A percentile compares a stretch with the other conserved stretches of the same genome.
These are phyloP conservation scores for Diaporthe capsici DNA, from an alignment of 2,329 filamentous ascomycete species.

Conservation along the genomic window DNA sequence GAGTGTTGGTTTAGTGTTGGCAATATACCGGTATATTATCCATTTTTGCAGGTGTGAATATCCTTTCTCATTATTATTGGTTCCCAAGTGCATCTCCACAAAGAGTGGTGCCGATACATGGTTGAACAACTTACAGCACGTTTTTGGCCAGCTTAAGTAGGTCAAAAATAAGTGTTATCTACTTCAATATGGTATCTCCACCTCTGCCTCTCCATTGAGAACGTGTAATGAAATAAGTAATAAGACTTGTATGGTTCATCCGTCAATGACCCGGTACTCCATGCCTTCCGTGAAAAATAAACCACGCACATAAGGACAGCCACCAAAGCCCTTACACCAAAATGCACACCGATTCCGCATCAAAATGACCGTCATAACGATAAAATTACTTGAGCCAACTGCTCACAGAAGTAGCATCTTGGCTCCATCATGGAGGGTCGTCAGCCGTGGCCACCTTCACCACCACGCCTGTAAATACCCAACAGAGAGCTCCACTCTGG, in stretches of 20 bases:
- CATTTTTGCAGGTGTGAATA: too few species aligned
- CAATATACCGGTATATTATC: too few species aligned
- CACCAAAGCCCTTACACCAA: background rate
- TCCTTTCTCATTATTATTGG: too few species aligned
- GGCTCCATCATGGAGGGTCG: background rate
- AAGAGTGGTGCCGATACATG: too few species aligned
- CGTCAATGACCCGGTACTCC: background rate
- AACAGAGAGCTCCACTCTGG: background rate
- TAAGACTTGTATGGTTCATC: background rate
- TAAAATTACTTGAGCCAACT: background rate
- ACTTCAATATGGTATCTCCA: background rate
- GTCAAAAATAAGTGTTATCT: background rate
- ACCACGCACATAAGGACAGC: background rate
- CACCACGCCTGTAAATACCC: background rate
- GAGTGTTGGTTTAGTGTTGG: too few species aligned
- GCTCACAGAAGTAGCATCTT: background rate
- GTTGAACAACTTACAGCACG: background rate
- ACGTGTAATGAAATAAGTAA: background rate
- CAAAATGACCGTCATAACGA: too few species aligned
- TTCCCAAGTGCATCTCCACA: too few species aligned
- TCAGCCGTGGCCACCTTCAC: background rate
- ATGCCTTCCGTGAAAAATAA: background rate
- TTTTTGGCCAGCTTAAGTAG: background rate
- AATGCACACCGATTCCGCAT: background rate
- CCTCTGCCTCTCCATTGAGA: background rate